phyloP scores from a whole-genome alignment of 1,284 basidiomycete species.

The Cryptococcus hybrid region DNA sequence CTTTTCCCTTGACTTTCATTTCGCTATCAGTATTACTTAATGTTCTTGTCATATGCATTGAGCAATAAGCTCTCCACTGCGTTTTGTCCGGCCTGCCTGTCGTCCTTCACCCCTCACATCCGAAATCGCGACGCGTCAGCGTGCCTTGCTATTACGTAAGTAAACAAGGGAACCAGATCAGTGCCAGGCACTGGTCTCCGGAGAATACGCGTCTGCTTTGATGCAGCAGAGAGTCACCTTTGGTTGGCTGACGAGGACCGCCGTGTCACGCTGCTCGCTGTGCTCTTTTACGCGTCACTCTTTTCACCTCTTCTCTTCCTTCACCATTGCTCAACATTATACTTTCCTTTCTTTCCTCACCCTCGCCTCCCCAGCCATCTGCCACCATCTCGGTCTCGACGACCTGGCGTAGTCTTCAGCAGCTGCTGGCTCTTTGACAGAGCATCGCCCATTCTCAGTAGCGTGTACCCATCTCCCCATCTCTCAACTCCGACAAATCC shows the following conservation, averaged over 20 bases:
- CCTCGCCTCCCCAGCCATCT: background rate
- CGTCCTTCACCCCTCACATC: too few relatives aligned
- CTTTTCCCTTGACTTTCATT: too few relatives aligned
- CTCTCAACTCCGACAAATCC: background rate
- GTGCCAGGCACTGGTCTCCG: background rate
- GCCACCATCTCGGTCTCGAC: slow-evolving; percentile 1
- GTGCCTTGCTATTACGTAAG: slow-evolving; percentile 7
- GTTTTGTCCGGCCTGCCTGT: too few relatives aligned
- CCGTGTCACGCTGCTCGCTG: background rate
- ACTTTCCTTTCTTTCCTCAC: background rate
- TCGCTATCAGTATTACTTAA: too few relatives aligned
- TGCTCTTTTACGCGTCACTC: background rate
- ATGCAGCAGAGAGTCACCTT: background rate
- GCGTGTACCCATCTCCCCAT: background rate
- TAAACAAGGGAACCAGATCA: background rate
- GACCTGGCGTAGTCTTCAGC: slow-evolving; percentile 7
- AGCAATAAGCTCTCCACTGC: too few relatives aligned
- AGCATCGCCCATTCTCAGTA: slow-evolving; percentile 3
- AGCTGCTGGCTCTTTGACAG: slow-evolving; percentile 13
- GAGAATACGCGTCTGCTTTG: background rate
- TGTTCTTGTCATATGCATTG: too few relatives aligned
- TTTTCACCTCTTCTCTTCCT: too few relatives aligned
- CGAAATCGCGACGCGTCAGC: too few relatives aligned
- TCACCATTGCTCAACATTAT: background rate
- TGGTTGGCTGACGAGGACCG: background rate